Evolutionary conservation across 1,139 yeast species (phyloP).

Genomic region (Magnusiomyces sp.): DNA sequence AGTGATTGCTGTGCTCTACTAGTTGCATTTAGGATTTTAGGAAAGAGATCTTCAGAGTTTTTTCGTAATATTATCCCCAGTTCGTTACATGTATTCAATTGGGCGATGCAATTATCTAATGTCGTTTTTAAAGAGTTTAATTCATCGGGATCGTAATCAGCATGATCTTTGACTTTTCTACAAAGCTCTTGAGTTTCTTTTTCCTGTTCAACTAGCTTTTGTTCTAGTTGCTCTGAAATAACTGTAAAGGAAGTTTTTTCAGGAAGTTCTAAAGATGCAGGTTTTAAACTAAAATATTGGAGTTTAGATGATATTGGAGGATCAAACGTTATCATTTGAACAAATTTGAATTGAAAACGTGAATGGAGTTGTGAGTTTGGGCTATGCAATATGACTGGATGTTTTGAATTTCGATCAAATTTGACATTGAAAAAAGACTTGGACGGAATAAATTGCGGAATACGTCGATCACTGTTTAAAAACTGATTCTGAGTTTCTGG

Average conservation of each 20-base stretch:
- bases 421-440: not conserved
- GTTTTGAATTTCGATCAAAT: not conserved
- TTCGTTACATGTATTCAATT: conserved; percentile 30
- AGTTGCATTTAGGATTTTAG: conserved; percentile 20
- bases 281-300: conserved; percentile 72
- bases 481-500: not conserved
- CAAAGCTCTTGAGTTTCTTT: conserved; percentile 17
- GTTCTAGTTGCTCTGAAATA: conserved; percentile 27
- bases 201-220: conserved; percentile 23
- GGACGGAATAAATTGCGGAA: not conserved
- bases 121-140: conserved; percentile 9
- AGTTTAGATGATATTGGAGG: conserved; percentile 68
- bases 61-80: conserved; percentile 25
- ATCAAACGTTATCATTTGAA: conserved; percentile 49
- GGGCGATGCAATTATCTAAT: conserved; percentile 25
- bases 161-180: conserved; percentile 19
- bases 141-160: conserved; percentile 8
- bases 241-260: conserved; percentile 27
- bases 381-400: not conserved
- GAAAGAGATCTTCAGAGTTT: conserved; percentile 26
- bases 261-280: conserved; percentile 58
- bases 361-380: not conserved
- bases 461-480: not conserved
- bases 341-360: conserved; percentile 14
- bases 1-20: not conserved